Base-by-base conservation (phyloP, 108 stramenopile species). In the Chaetoceros tenuissimus region DNA sequence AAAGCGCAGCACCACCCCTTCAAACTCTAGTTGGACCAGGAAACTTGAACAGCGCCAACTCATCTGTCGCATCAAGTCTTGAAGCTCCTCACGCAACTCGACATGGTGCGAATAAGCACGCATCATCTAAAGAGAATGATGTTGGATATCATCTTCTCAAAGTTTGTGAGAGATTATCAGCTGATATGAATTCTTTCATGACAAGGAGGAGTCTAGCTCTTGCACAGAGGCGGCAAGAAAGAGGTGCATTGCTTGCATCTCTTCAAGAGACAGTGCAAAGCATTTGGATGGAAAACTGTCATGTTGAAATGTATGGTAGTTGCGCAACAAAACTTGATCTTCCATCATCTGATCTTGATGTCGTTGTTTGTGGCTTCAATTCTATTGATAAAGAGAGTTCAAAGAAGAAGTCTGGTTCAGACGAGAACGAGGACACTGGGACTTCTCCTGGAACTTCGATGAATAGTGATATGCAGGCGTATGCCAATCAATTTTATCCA, bases 321-420 rank as follows among this genome's bases (percentile, higher is more conserved):
- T 94, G 92, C 69, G 83, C 84, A 8, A 94, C 92, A 2, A 68
- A 79, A 45, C 63, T 89, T 24, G 92, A 94, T 60, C 69, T 94
- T 23, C 92, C 92, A 25, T 85, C 84, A 7, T 87, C 86, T n/a
- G 92, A 94, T 75, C 64, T 94, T 40, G 92, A 94, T 53, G 78
- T 87, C 25, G 92, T 94, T 21, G 73, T 94, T 40, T 69, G 80
- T 57, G 89, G 89, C 8, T 46, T 91, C 17, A 73, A 85, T 52
- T 57, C 59, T 16, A 20, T 59, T 17, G 27, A 19, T 5, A 49
- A 52, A 24, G 22, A 3, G 10, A 7, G 5, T 5, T 10, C 5
- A 43, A 7, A 3, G 21, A 34, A 13, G 16, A 13, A 31, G 48
- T 43, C 28, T 20, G 2, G 8, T 34, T 8, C 23, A 40, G n/a